Evolutionary conservation across 495 filamentous ascomycete genomes (phyloP).

Genomic region (Saxophila tyrrhenica): DNA sequence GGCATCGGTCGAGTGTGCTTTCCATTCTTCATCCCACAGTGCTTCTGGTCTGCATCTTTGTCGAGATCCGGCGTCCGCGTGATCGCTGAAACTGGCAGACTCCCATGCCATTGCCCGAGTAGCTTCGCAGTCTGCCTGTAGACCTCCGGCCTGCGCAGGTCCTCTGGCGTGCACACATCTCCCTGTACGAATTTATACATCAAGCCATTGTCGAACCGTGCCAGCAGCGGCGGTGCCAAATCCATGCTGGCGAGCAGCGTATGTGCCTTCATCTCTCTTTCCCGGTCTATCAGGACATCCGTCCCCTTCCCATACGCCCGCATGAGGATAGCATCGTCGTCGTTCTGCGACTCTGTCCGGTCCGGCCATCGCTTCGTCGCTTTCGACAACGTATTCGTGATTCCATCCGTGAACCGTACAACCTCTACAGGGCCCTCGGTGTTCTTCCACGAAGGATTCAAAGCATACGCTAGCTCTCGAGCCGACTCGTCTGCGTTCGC

Average conservation of each 20-base stretch:
- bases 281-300: constrained; percentile 89
- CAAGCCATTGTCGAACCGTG: constrained; percentile 91
- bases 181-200: constrained; percentile 86
- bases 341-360: constrained; percentile 63
- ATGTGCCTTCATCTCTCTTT: constrained; percentile 66
- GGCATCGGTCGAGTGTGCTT: constrained; percentile 35
- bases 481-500: constrained; percentile 19
- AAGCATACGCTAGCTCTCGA: constrained; percentile 52
- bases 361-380: constrained; percentile 70
- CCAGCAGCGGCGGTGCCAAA: constrained; percentile 77
- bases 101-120: constrained; percentile 87
- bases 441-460: constrained; percentile 74
- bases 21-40: constrained; percentile 4
- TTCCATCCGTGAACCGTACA: constrained; percentile 87
- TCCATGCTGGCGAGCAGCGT: constrained; percentile 63
- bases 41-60: not conserved
- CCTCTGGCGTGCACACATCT: constrained; percentile 61
- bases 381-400: constrained; percentile 93
- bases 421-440: constrained; percentile 71
- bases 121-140: constrained; percentile 74
- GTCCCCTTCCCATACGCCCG: constrained; percentile 92
- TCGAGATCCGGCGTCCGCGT: constrained; percentile 16
- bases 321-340: constrained; percentile 79
- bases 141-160: constrained; percentile 55
- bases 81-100: constrained; percentile 43